Base-by-base conservation (phyloP, 139 green algal species). In the Chara braunii region DNA sequence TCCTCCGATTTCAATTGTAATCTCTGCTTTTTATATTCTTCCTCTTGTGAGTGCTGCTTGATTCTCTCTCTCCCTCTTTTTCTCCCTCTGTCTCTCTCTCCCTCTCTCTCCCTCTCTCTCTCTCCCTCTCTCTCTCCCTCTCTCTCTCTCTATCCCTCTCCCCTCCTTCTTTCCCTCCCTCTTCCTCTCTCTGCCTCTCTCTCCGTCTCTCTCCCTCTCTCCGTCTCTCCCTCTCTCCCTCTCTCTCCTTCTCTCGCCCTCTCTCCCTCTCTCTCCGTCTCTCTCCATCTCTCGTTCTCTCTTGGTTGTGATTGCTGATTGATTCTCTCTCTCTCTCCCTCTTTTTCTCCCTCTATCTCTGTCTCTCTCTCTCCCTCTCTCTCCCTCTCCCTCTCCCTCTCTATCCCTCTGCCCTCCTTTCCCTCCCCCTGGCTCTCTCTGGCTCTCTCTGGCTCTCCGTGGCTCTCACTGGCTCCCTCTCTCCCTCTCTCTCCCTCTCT, bases 71-170 rank as follows among this genome's bases (percentile, higher is more conserved):
- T 23, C 50, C 50, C 50, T n/a, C 22, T 45, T 14, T 14, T 23
- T 23, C n/a, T n/a, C n/a, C n/a, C n/a, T n/a, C n/a, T n/a, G n/a
- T n/a, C 56, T 1, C 37, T 9, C 43, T 6, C 14, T 64, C 9
- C 2, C 12, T 65, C 12, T 12, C 43, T n/a, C 43, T 12, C 56
- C n/a, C 43, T 3, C 1, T 64, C 9, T 64, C 37, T 18, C 55
- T 64, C 43, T 58, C 43, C n/a, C 37, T 1, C 23, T 59, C n/a
- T 59, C 23, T 59, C 50, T 22, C 23, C 45, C 50, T 59, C n/a
- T 56, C 23, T 59, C 23, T 56, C 50, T 56, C 23, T 59, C 23
- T 64, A 12, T n/a, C n/a, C n/a, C n/a, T n/a, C n/a, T n/a, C n/a
- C n/a, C n/a, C n/a, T n/a, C n/a, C n/a, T n/a, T n/a, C n/a, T n/a